Conservation (phyloP, 768 basidiomycete genomes). For the Calocybe cyanea region DNA sequence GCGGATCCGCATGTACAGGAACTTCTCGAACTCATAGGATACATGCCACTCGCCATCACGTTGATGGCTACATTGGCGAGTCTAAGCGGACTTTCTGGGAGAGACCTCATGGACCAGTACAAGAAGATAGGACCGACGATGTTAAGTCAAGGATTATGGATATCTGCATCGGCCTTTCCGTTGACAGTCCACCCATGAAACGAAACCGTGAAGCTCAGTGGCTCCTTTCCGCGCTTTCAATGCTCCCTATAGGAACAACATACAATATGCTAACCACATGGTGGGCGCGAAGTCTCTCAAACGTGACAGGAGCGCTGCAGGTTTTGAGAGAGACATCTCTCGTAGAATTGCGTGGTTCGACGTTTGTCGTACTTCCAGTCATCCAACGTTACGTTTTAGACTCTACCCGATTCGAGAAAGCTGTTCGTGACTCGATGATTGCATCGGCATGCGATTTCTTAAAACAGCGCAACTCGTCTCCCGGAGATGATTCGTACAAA, state of each 20-base stretch:
- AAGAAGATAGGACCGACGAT: background rate
- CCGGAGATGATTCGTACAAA: slow-evolving; percentile 12
- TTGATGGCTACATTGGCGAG: slow-evolving; percentile 25
- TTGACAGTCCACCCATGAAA: slow-evolving; percentile 3
- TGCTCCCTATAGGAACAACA: slow-evolving; percentile 22
- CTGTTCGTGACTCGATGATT: slow-evolving; percentile 6
- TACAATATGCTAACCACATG: slow-evolving; percentile 8
- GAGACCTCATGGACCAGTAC: slow-evolving; percentile 4
- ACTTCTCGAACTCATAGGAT: slow-evolving; percentile 19
- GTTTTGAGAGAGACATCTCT: slow-evolving; percentile 7
- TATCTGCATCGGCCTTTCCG: slow-evolving; percentile 9
- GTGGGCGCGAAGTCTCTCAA: slow-evolving; percentile 7
- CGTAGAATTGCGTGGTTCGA: background rate
- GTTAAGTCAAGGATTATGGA: slow-evolving; percentile 9
- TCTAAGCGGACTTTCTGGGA: background rate
- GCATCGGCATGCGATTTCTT: too few species aligned
- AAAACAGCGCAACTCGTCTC: slow-evolving; percentile 5
- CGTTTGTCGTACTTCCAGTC: slow-evolving; percentile 14
- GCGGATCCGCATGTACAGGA: slow-evolving; percentile 18
- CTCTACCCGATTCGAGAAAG: slow-evolving; percentile 5
- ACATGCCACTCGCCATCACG: too few species aligned
- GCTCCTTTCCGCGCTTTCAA: slow-evolving; percentile 17
- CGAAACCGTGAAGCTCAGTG: background rate
- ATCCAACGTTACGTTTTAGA: slow-evolving; percentile 17
- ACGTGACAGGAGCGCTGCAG: slow-evolving; percentile 2